Base-by-base conservation (phyloP, 2,329 filamentous ascomycete genomes). In the Aureobasidium subglaciale region DNA sequence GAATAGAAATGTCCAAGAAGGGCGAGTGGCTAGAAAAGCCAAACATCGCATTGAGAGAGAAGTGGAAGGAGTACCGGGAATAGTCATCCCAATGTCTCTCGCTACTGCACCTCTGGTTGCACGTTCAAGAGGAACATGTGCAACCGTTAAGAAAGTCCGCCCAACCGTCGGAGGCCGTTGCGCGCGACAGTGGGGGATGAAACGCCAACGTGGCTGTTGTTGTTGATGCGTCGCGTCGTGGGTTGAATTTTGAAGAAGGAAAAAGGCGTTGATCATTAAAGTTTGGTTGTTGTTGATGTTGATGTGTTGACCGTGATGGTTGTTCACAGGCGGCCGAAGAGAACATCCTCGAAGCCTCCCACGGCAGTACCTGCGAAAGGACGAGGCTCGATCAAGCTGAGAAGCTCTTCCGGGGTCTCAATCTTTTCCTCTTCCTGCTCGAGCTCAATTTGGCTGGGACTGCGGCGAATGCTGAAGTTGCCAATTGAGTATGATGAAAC, bases 381-480 rank as follows among this genome's bases (percentile, higher is more conserved):
- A 24, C 62, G 48, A 15, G 62, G 62, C 58, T 64, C 62, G 25
- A 63, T 58, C 52, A 64, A 18, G 37, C 25, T 50, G 20, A 55
- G 55, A 5, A 61, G 55, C 54, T 61, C 61, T 27, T 59, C 56
- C 18, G 49, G 54, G 38, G 58, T 62, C 13, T 37, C 30, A 9
- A 56, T 55, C 13, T 56, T 56, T 55, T 64, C 62, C 58, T 64
- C 62, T 50, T 62, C 61, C 22, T 63, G 56, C 56, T 61, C 59
- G 22, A 64, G 57, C 37, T 63, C 61, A n/a, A 59, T 35, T 35
- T 54, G 46, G 56, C 60, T 62, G 13, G 60, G 62, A 35, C 59
- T 61, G 34, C 61, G 61, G 25, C 58, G 57, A 22, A 61, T 54
- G 58, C 61, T 56, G 57, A 60, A 58, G 24, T 56, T 58, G 48